Base-by-base conservation (phyloP, 192 early-diverging fungal genomes). In the Kappamyces sp. region DNA sequence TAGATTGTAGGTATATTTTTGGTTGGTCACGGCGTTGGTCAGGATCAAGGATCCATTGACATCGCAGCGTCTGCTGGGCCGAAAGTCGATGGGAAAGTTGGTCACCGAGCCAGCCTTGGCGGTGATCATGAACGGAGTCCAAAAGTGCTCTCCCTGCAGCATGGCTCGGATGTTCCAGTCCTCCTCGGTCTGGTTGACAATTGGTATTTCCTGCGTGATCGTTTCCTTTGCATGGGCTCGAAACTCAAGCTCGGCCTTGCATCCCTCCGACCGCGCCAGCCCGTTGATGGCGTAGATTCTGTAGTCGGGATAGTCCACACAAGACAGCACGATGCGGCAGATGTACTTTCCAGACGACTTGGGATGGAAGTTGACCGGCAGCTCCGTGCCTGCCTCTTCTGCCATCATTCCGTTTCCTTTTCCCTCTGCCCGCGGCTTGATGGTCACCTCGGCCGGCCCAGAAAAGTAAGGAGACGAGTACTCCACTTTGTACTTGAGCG, bases 141-240 rank as follows among this genome's bases (percentile, higher is more conserved):
- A 49, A 45, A 80, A 80, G 36, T 66, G 45, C 2, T n/a, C 15
- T 2, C 78, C 70, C 45, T 80, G 71, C 12, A 79, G 49, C 57
- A 31, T 5, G 49, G 70, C 71, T 57, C 67, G 74, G 41, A 80
- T 63, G 0, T 55, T 66, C 78, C 78, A 80, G 39, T 80, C 78
- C 14, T 80, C 78, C 8, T 69, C 73, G 11, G 78, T 70, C n/a
- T 57, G 45, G 41, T 80, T 80, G 11, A 77, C 52, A 36, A 80
- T 77, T 3, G 78, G 78, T 43, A 80, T 71, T 33, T 80, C 78
- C 52, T 80, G 78, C 32, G 59, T 46, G 3, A 80, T 35, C 2
- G 55, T 11, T 59, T 80, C 71, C n/a, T 72, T 63, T 3, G 71
- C 74, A 15, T 70, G 74, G 6, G 59, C 59, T 29, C 45, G 4